Base-by-base conservation (phyloP, 495 filamentous ascomycete genomes). In the Annulohypoxylon moriforme region DNA sequence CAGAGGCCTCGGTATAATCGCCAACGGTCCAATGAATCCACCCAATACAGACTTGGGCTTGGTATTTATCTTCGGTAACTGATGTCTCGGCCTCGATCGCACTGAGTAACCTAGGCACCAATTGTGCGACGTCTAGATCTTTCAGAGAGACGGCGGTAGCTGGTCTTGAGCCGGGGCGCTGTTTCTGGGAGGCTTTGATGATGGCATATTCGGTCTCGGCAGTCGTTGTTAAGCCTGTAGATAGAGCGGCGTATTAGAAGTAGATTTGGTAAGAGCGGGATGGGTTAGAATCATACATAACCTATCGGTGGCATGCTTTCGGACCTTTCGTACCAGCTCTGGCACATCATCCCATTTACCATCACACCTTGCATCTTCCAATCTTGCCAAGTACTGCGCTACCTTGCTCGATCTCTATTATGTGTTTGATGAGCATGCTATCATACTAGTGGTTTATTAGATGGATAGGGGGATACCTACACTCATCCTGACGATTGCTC, bases 291-390 rank as follows among this genome's bases (percentile, higher is more conserved):
- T 77, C 86, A 65, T 90, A 98, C 96, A 98, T 77, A 86, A 87
- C 75, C 91, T 89, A 33, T 94, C 89, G 49, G 94, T 91, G 67
- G 94, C 93, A 87, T 98, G 95, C 76, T 98, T 98, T 73, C 89
- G 91, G 67, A 98, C 87, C 81, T 99, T 98, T 72, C 94, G 88
- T 72, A 92, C 89, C 67, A 97, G 84, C 81, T 98, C 96, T 29
- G 91, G 92, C n/a, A 98, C 86, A 29, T 92, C 92, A 67, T 92
- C 86, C 96, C 96, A 99, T 75, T 87, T 89, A 29, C 93, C 93
- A 75, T 94, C 89, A 76, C 92, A 96, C 64, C 96, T 91, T 70
- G 93, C 93, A 72, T 88, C 87, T 76, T 98, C 93, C 71, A 99
- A 88, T 81, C 88, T 88, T 76, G 86, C 84, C 71, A 95, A 84